Evolutionary conservation across 192 early-diverging fungal genomes (phyloP), one percentile per base, ranked within the genome.

Genomic region (Coemansia sp.): DNA sequence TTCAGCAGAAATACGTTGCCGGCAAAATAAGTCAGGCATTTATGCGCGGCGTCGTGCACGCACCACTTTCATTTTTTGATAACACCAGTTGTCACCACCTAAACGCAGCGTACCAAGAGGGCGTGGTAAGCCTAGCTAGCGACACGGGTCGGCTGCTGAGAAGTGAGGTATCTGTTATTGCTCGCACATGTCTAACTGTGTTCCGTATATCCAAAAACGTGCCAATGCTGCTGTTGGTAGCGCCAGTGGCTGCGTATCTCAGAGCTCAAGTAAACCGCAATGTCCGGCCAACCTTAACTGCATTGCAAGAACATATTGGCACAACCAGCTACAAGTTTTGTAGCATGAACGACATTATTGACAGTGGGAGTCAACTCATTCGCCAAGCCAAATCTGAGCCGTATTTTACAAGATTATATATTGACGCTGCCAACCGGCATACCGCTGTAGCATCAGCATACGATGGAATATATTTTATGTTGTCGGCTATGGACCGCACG

Each of bases 351-450:
- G 10, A 59, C 25, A 46, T 72, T n/a, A 3, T 5, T 3, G 89
- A 54, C 21, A 54, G 88, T 18, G 91, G 90, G 0, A 58, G 85
- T 12, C 72, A 83, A 0, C 82, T 81, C 11, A 85, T 93, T 49
- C 85, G 90, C 25, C 81, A 89, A 0, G 87, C 83, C 56, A 61
- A 73, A 21, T 81, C 62, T 0, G 79, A 82, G 28, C 47, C 77
- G 48, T 81, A 76, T 5, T 93, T 93, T 48, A 70, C 71, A 28
- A 34, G 48, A 5, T 50, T 72, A 17, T 87, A 87, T 44, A 58
- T 75, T 10, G 62, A 76, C 1, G 61, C 82, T 5, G 79, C 83
- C 25, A 85, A 93, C 71, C 73, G 84, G 5, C 46, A 40, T 14
- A n/a, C 88, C 86, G 58, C 79, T 80, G 12, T 66, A 79, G 6